Evolutionary conservation across 148 eudicot genomes (phyloP), one percentile per base, ranked within the genome.

Genomic region (Chenopodium suecicum): DNA sequence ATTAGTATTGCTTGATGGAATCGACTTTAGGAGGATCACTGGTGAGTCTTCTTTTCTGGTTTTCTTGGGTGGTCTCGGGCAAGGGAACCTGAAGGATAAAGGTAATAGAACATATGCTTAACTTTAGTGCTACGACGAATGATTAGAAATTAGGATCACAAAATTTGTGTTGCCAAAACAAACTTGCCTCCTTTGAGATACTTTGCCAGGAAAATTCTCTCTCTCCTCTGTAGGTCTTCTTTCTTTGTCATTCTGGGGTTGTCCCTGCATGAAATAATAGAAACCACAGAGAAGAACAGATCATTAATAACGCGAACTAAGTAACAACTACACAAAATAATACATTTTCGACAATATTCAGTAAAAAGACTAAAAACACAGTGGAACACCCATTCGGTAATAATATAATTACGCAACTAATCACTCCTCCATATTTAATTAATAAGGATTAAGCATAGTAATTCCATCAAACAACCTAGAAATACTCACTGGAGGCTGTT

Each of bases 151-250:
- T 74, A 11, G 32, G 60, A 78, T 31, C n/a, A 23, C n/a, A 66
- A 12, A 56, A 14, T 56, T 56, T 56, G 22, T 14, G n/a, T 2
- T 58, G n/a, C 3, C 31, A 54, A 47, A 29, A 81, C 44, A 66
- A 31, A 65, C 87, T 82, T 84, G 83, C 89, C 91, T 86, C 77
- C 76, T 90, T 84, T 83, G 83, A 29, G 82, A 73, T 84, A 83
- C 80, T 75, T 83, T 78, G 37, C 83, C 56, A 11, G 19, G 81
- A 69, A 72, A 50, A 69, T 83, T 68, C 16, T 84, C 67, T 44
- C 76, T 79, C 71, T 82, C 83, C 44, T 80, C 76, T 34, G 27
- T 31, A 56, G 75, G 52, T 79, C 79, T 85, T 48, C 76, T 81
- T 46, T 65, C 72, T 82, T 79, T 83, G 63, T 79, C 89, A 79